Evolutionary conservation across 1,284 basidiomycete species (phyloP), one percentile per base, ranked within the genome.

Genomic region (Rhizoctonia solani): DNA sequence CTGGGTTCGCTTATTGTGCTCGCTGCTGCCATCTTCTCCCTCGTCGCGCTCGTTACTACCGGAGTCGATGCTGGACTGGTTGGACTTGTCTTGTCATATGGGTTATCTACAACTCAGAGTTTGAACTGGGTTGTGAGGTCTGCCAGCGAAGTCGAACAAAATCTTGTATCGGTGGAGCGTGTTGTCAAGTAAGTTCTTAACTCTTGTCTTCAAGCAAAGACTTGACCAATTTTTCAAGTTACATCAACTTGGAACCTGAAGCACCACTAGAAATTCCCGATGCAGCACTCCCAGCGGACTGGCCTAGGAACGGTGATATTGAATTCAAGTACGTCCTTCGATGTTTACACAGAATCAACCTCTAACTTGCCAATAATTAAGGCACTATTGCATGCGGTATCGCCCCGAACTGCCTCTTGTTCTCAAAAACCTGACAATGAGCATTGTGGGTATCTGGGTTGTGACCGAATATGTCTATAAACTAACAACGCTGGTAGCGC

Each of bases 51-150:
- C 16, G 79, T 87, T 21, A 87, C 83, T 6, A 85, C 85, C 4
- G 87, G 74, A 32, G 77, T 97, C 41, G 91, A 97, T 76, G 91
- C 93, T 1, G 95, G 94, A 0, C 79, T 96, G 27, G 91, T 97
- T 41, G 95, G 95, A n/a, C 81, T 98, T 70, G 89, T 96, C 58
- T 81, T 97, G 73, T 89, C 87, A 1, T 95, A 95, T 77, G 90
- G 92, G 1, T 79, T 97, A 75, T 90, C 85, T 70, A 88, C 89
- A 8, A 93, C 91, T 1, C 86, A 87, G 25, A 84, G 88, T 21
- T 73, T 91, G 85, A 95, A 93, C 75, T 96, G 91, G 92, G 83
- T 95, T n/a, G 93, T 96, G 4, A 84, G 93, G 49, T 88, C 87
- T 14, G 90, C 92, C 0, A 92, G 90, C 69, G 95, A 98, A 73